These are phyloP conservation scores for Uncinocarpus reesii DNA, from an alignment of 2,329 filamentous ascomycete genomes.

Conservation along the genomic window DNA sequence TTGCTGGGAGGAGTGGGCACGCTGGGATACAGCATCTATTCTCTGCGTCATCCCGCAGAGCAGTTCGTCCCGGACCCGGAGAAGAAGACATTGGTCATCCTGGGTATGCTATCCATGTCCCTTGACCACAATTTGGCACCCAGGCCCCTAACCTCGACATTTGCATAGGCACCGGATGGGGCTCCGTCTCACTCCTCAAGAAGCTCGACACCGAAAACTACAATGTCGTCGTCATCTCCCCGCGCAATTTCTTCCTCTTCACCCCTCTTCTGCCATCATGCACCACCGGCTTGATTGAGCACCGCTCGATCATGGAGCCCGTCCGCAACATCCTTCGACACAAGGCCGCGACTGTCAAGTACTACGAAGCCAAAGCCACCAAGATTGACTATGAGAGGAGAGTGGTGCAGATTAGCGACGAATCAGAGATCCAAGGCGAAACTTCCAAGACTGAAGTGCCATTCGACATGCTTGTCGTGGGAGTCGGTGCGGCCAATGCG, in stretches of 20 bases:
- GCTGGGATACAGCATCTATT: slow-evolving; percentile 70
- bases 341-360: slow-evolving; percentile 88
- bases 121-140: no score
- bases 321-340: slow-evolving; percentile 90
- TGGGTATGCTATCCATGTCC: slow-evolving; percentile 51
- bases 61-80: slow-evolving; percentile 68
- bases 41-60: slow-evolving; percentile 67
- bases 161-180: slow-evolving; percentile 79
- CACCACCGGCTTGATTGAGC: slow-evolving; percentile 94
- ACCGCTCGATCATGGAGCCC: slow-evolving; percentile 99
- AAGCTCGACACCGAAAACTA: slow-evolving; percentile 98
- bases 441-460: slow-evolving; percentile 75
- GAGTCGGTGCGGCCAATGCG: slow-evolving; percentile 94
- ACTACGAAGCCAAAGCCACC: slow-evolving; percentile 94
- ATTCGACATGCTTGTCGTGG: slow-evolving; percentile 96
- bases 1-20: slow-evolving; percentile 59
- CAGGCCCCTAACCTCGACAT: slow-evolving; percentile 18
- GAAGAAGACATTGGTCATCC: slow-evolving; percentile 95
- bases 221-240: slow-evolving; percentile 95
- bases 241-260: slow-evolving; percentile 99
- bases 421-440: slow-evolving; percentile 82
- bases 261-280: slow-evolving; percentile 94
- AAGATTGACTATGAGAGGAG: slow-evolving; percentile 90
- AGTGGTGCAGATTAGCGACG: slow-evolving; percentile 79
- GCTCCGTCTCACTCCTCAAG: slow-evolving; percentile 89